These are phyloP conservation scores for Rhizophagus clarus DNA, from an alignment of 192 early-diverging fungal species.

Conservation along the genomic window DNA sequence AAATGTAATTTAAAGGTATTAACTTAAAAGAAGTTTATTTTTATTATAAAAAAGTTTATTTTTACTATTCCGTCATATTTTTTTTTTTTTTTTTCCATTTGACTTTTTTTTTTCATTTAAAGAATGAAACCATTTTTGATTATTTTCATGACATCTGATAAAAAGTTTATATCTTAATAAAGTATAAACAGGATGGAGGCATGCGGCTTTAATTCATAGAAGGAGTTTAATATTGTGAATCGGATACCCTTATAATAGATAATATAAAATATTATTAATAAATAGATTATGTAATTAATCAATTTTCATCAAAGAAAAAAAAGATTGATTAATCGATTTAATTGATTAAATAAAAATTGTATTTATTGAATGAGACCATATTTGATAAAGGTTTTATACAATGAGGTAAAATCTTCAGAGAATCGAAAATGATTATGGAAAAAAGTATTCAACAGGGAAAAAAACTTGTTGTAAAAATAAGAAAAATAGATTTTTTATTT, in stretches of 20 bases:
- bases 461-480: too few species aligned
- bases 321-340: not conserved
- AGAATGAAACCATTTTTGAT: not conserved
- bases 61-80: too few species aligned
- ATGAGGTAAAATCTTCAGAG: not conserved
- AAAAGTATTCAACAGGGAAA: not conserved
- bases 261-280: too few species aligned
- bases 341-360: too few species aligned
- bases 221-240: not conserved
- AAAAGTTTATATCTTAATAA: not conserved
- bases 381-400: not conserved
- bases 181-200: not conserved
- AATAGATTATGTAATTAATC: not conserved
- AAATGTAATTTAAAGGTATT: too few species aligned
- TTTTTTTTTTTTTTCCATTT: too few species aligned
- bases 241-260: not conserved
- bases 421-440: not conserved
- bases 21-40: too few species aligned
- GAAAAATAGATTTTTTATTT: too few species aligned
- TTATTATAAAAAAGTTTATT: too few species aligned
- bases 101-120: not conserved
- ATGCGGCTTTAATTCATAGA: conserved; percentile 1
- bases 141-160: not conserved
- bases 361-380: not conserved
- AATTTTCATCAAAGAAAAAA: too few species aligned